Base-by-base conservation (phyloP, 805 yeast genomes). In the Candida yuanshanica region DNA sequence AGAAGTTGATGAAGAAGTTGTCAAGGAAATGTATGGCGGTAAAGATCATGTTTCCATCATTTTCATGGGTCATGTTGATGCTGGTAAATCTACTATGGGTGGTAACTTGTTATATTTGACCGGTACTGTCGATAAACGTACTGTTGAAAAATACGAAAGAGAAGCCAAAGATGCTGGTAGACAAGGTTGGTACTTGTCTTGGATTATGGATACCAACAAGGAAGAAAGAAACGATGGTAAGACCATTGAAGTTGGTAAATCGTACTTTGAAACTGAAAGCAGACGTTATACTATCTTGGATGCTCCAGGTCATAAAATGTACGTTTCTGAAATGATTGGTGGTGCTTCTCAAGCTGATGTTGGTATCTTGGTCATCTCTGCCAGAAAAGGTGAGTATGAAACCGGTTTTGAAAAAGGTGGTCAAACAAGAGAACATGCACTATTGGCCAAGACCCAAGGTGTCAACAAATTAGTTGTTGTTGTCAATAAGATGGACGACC, bases 321-420 rank as follows among this genome's bases (percentile, higher is more conserved):
- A 93, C 63, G 97, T 93, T 49, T 88, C 97, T 42, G 95, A 89
- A 66, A 93, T 93, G 99, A 93, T 93, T 73, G 98, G 98, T 58
- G 99, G 99, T 66, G 99, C 99, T 16, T 90, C 98, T 35, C 99
- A 93, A 72, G 99, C 99, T 26, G 99, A 93, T 70, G 93, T 91
- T 44, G 99, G 99, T 69, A 79, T 93, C 51, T 76, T 93, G 58
- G 99, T 93, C 37, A 93, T 93, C 55, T 86, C 96, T 49, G 98
- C 98, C 36, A 85, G 99, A 75, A 89, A 90, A 68, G 99, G 99
- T 70, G 99, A 93, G 66, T 93, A 93, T 68, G 99, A 93, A 72
- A 93, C 99, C 41, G 99, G 99, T 47, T 91, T 91, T 60, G 99
- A 91, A 72, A 87, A 89, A 65, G 98, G 98, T 59, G 99, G 99